Evolutionary conservation across 2,329 filamentous ascomycete genomes (phyloP).

Genomic region (Sporothrix brasiliensis): DNA sequence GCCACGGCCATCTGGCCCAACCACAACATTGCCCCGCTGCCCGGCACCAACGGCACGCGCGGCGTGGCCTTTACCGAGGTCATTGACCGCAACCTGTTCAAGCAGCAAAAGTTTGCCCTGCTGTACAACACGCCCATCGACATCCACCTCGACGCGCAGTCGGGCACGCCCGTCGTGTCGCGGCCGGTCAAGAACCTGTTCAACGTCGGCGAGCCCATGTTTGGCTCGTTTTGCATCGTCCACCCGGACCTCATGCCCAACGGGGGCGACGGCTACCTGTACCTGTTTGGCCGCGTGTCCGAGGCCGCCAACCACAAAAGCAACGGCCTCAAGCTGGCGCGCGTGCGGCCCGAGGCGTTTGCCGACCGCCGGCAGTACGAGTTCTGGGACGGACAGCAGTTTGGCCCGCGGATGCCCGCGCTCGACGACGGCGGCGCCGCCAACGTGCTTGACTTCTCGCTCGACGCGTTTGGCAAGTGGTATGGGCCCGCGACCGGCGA

Average conservation of each 20-base stretch:
- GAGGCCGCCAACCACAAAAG: slow-evolving; percentile 28
- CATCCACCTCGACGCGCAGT: slow-evolving; percentile 28
- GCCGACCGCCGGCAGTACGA: slow-evolving; percentile 32
- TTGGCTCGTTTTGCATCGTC: slow-evolving; percentile 33
- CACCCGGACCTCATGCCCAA: slow-evolving; percentile 12
- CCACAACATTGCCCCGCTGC: slow-evolving; percentile 33
- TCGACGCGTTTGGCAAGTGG: slow-evolving; percentile 35
- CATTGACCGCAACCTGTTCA: slow-evolving; percentile 33
- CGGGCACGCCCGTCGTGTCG: slow-evolving; percentile 21
- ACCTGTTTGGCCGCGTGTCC: slow-evolving; percentile 36
- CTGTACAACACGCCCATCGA: slow-evolving; percentile 35
- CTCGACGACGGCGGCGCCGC: slow-evolving; percentile 32
- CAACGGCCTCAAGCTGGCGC: slow-evolving; percentile 37
- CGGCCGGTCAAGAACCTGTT: slow-evolving; percentile 32
- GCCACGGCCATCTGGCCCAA: slow-evolving; percentile 34
- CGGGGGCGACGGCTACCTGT: slow-evolving; percentile 31
- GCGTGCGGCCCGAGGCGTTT: slow-evolving; percentile 26
- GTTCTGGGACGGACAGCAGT: slow-evolving; percentile 34
- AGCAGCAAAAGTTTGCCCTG: slow-evolving; percentile 27
- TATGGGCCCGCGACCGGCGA: slow-evolving; percentile 35
- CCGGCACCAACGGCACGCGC: neutral
- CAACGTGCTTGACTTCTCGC: slow-evolving; percentile 34
- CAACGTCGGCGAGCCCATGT: slow-evolving; percentile 30
- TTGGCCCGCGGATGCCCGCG: slow-evolving; percentile 30
- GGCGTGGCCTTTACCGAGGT: slow-evolving; percentile 34